Base-by-base conservation (phyloP, 257 asterid species). In the Oldenlandia corymbosa region DNA sequence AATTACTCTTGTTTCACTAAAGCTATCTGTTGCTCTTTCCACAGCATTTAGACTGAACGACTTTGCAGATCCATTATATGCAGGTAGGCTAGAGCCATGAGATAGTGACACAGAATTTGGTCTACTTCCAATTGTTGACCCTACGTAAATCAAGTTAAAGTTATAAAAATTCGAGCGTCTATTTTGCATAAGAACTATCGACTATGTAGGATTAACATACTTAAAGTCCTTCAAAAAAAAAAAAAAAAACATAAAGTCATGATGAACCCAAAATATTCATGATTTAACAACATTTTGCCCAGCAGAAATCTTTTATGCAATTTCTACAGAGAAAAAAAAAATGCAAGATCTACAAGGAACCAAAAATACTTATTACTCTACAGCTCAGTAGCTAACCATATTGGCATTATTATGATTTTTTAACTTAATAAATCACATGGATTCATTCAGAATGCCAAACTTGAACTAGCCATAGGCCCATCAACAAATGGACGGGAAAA, bases 11-110 rank as follows among this genome's bases (percentile, higher is more conserved):
- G 76, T 65, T 67, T 83, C 97, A 12, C 80, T 81, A 79, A 93
- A 90, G 81, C 76, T 70, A 78, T 84, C 87, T 5, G 99, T 90
- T 47, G 96, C 99, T 72, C 62, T 85, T 62, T 87, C 94, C 64
- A 93, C 79, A 34, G 89, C 99, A 37, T 60, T 60, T 30, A 83
- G 76, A 71, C 81, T 75, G 72, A 84, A 85, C 34, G 95, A 84
- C 81, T 72, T 90, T 36, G 96, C 87, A 11, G 99, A 83, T 58
- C 96, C 96, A 12, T 88, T 77, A 72, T 80, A 92, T 26, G 85
- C 83, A 17, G 86, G 88, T 27, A 89, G 79, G 83, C 99, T 89
- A 31, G 95, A 92, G 58, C 81, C 84, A 52, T 87, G 68, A 68
- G 98, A 91, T 72, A 86, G 69, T 1, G 92, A 68, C 73, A 88